These are phyloP conservation scores for Boletus sensibilis DNA, from an alignment of 768 basidiomycete species.

Conservation along the genomic window DNA sequence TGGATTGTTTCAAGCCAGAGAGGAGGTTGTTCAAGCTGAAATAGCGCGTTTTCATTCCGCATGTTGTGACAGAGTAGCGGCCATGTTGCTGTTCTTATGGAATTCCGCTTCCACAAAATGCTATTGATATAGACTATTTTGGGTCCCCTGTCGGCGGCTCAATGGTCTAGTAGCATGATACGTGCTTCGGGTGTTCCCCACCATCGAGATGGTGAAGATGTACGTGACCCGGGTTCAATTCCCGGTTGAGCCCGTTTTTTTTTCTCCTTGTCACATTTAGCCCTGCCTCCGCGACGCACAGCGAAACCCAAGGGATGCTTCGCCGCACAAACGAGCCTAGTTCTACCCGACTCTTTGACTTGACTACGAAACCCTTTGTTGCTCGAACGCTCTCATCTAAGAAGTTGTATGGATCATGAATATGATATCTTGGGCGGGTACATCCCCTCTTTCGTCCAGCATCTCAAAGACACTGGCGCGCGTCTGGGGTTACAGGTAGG, in stretches of 20 bases:
- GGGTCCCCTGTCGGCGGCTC: slow-evolving; percentile 12
- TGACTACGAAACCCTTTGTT: not conserved
- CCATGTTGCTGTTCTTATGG: too few relatives aligned
- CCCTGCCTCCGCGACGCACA: not conserved
- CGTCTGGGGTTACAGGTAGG: slow-evolving; percentile 15
- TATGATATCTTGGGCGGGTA: slow-evolving; percentile 24
- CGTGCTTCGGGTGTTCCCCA: slow-evolving; percentile 33
- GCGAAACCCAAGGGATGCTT: slow-evolving; percentile 16
- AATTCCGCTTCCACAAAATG: not conserved
- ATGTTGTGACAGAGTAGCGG: too few relatives aligned
- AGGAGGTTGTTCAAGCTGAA: slow-evolving; percentile 1
- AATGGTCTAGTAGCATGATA: slow-evolving; percentile 40
- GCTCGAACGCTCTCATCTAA: not conserved
- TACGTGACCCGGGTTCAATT: slow-evolving; percentile 40
- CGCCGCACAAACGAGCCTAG: not conserved
- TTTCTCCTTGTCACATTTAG: slow-evolving; percentile 2
- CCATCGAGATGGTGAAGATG: slow-evolving; percentile 32
- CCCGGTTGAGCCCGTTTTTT: slow-evolving; percentile 32
- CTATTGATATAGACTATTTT: not conserved
- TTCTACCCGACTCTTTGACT: not conserved
- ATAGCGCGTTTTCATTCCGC: not conserved
- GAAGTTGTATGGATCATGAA: slow-evolving; percentile 9
- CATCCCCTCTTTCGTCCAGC: slow-evolving; percentile 26
- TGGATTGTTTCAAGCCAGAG: not conserved
- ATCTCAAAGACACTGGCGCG: slow-evolving; percentile 25